Percentiles rank a stretch among this genome's conserved stretches.
Evolutionary conservation across 1,139 yeast genomes (phyloP).

Genomic region (Waltiozyma sp.): DNA sequence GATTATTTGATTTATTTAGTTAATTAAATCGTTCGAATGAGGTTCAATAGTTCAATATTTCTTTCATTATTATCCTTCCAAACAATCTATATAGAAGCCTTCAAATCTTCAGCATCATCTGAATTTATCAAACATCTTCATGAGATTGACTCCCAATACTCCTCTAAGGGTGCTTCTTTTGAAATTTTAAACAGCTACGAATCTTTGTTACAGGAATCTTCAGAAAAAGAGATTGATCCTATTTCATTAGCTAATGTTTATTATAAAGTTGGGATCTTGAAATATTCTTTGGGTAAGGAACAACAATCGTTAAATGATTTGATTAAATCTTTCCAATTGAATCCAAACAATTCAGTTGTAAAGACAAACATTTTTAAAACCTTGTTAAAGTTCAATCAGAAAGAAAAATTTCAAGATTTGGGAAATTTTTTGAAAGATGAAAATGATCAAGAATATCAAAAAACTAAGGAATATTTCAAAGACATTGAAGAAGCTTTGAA

Average conservation of each 20-base stretch:
- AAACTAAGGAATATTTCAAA: conserved; percentile 4
- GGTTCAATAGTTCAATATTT: not conserved
- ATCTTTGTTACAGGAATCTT: conserved; percentile 4
- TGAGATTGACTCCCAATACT: conserved; percentile 5
- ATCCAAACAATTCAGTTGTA: conserved; percentile 30
- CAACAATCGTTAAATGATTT: conserved; percentile 37
- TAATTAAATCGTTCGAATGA: too few species aligned
- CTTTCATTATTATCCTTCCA: too few species aligned
- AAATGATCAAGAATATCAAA: conserved; percentile 1
- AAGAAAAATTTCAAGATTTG: conserved; percentile 19
- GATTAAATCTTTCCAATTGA: conserved; percentile 30
- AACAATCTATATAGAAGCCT: too few species aligned
- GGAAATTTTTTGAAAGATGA: not conserved
- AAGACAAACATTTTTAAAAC: conserved; percentile 19
- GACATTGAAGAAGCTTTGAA: conserved; percentile 10
- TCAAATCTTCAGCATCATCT: not conserved
- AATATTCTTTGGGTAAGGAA: conserved; percentile 38
- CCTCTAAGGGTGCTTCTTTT: conserved; percentile 11
- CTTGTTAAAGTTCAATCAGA: conserved; percentile 34
- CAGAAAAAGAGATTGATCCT: conserved; percentile 2
- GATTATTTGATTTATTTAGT: too few species aligned
- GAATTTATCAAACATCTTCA: conserved; percentile 7
- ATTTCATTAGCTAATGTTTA: conserved; percentile 25
- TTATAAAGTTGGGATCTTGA: conserved; percentile 44
- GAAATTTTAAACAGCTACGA: conserved; percentile 12